These are phyloP conservation scores for Quercus phellos DNA, from an alignment of 331 rosid species.

Conservation along the genomic window DNA sequence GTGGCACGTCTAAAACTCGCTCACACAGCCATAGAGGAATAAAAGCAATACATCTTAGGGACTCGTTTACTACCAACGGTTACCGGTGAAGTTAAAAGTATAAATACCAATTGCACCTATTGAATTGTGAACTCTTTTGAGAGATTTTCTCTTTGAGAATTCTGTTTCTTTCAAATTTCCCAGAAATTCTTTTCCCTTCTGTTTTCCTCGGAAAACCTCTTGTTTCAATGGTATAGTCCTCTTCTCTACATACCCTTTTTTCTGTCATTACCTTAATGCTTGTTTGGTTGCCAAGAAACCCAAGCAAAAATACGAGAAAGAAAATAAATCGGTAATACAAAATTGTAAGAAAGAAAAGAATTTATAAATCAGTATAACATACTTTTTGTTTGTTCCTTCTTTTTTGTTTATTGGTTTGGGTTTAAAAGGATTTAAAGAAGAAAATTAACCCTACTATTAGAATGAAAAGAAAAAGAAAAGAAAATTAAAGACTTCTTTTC, in stretches of 20 bases:
- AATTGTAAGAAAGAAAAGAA: too few relatives aligned
- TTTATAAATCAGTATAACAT: too few relatives aligned
- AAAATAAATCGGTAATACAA: background rate
- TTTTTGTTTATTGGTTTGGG: too few relatives aligned
- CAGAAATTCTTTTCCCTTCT: background rate
- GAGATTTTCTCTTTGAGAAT: background rate
- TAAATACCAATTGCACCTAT: background rate
- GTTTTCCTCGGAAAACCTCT: background rate
- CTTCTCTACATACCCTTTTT: background rate
- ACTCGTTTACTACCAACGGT: background rate
- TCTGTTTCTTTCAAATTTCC: background rate
- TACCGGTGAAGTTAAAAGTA: background rate
- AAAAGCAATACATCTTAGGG: background rate
- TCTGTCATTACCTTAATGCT: background rate
- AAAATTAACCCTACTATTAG: background rate
- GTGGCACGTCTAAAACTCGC: background rate
- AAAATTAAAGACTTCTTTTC: background rate
- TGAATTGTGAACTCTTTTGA: background rate
- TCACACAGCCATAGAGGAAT: background rate
- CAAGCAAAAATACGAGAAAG: background rate
- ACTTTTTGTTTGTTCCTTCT: too few relatives aligned
- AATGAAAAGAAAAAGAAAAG: background rate
- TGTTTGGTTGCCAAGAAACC: background rate
- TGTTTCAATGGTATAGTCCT: background rate
- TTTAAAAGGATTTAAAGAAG: background rate